A percentile compares a stretch with the other conserved stretches of the same genome.
Conservation (phyloP, 176 grass and related monocot genomes). For the Miscanthus lutarioriparius region DNA sequence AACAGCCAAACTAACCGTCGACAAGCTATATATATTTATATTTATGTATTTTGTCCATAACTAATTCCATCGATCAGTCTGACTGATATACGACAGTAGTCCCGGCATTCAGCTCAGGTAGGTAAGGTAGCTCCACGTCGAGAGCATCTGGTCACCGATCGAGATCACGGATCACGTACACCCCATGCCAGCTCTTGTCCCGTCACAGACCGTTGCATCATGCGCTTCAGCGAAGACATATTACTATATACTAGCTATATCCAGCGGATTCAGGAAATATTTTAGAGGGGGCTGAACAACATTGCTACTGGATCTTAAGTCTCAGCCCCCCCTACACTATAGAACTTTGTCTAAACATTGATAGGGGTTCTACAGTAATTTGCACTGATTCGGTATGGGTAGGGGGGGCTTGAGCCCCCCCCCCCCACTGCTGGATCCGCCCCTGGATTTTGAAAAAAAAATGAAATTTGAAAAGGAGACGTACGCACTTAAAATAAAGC, state of each 20-base stretch:
- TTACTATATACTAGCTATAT: not conserved
- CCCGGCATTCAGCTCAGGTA: too few relatives aligned
- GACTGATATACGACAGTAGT: not conserved
- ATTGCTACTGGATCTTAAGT: too few relatives aligned
- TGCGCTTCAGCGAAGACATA: too few relatives aligned
- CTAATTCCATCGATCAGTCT: not conserved
- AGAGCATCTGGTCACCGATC: not conserved
- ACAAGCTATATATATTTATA: not conserved
- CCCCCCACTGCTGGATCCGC: too few relatives aligned
- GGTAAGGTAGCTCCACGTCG: not conserved
- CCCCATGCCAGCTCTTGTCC: not conserved
- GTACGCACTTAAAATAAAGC: not conserved
- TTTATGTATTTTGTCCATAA: not conserved
- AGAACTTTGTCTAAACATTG: too few relatives aligned
- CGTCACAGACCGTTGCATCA: not conserved
- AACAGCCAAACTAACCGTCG: slow-evolving; percentile 29
- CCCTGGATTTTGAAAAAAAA: not conserved
- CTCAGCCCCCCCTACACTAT: too few relatives aligned
- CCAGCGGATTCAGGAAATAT: too few relatives aligned
- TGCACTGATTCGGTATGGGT: too few relatives aligned
- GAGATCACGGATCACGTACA: not conserved
- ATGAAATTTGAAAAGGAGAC: not conserved
- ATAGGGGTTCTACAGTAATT: too few relatives aligned
- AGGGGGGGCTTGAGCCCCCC: too few relatives aligned
- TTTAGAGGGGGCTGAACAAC: too few relatives aligned